Conservation (phyloP, 176 grass and related monocot genomes). For the Avena insularis region DNA sequence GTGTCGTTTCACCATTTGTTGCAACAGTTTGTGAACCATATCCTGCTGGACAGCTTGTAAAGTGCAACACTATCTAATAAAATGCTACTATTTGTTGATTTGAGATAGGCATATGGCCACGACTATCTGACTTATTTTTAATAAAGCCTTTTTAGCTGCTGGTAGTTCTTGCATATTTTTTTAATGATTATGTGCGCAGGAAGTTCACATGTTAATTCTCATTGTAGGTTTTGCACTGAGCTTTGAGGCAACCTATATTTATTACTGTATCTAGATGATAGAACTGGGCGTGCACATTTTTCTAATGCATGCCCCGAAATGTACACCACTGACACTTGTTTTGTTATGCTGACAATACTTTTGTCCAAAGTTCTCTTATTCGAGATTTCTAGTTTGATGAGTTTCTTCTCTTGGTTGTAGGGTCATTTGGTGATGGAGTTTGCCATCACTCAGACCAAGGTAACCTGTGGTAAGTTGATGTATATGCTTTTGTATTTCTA, state of each 20-base stretch:
- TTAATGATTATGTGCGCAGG: slow-evolving; percentile 11
- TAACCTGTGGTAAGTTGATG: slow-evolving; percentile 75
- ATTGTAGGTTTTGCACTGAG: too few species aligned
- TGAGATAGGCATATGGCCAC: background rate
- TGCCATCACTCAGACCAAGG: slow-evolving; percentile 68
- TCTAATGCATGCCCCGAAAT: background rate
- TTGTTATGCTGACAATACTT: background rate
- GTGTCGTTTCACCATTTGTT: background rate
- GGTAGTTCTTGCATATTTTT: background rate
- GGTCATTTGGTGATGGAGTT: slow-evolving; percentile 81
- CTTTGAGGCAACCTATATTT: background rate
- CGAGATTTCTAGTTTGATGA: background rate
- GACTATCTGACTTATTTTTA: background rate
- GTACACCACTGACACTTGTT: slow-evolving; percentile 1
- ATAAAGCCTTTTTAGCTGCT: background rate
- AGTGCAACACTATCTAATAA: background rate
- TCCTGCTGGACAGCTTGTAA: background rate
- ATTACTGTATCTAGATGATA: slow-evolving; percentile 14
- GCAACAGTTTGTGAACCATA: background rate
- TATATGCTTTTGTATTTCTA: background rate
- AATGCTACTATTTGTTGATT: slow-evolving; percentile 6
- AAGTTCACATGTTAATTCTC: background rate
- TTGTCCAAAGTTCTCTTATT: background rate
- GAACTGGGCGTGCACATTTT: background rate
- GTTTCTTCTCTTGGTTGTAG: slow-evolving; percentile 49